Conservation (phyloP, 768 basidiomycete species). For the Pleurotus tuoliensis region DNA sequence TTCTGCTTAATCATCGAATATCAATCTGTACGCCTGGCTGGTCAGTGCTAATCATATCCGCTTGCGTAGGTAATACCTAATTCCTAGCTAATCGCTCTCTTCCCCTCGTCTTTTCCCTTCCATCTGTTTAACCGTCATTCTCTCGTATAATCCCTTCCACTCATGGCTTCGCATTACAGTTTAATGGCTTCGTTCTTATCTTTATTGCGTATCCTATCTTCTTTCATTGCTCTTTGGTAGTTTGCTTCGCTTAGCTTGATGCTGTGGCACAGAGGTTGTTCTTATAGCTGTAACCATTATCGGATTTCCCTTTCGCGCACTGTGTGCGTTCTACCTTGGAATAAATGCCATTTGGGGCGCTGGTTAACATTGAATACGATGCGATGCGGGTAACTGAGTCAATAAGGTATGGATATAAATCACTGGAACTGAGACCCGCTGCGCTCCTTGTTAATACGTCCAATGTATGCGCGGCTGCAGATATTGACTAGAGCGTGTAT, state of each 20-base stretch:
- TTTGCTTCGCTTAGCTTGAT: constrained; percentile 3
- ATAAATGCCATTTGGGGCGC: constrained; percentile 1
- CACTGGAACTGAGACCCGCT: constrained; percentile 18
- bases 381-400: not conserved
- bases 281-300: constrained; percentile 7
- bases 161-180: not conserved
- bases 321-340: constrained; percentile 3
- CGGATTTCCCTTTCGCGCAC: constrained; percentile 6
- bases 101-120: not conserved
- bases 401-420: not conserved
- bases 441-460: constrained; percentile 54
- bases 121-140: not conserved
- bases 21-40: not conserved
- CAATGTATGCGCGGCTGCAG: constrained; percentile 65
- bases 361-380: not conserved
- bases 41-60: constrained; percentile 8
- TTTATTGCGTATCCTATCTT: constrained; percentile 8
- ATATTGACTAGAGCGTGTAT: constrained; percentile 57
- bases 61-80: constrained; percentile 5
- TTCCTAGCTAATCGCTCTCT: not conserved
- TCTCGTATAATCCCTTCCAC: not conserved
- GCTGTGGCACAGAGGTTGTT: constrained; percentile 9
- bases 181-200: constrained; percentile 5
- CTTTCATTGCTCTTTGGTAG: constrained; percentile 8
- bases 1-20: constrained; percentile 1